Conservation (phyloP, 2,329 filamentous ascomycete genomes). For the Dryadomyces quercivorus region DNA sequence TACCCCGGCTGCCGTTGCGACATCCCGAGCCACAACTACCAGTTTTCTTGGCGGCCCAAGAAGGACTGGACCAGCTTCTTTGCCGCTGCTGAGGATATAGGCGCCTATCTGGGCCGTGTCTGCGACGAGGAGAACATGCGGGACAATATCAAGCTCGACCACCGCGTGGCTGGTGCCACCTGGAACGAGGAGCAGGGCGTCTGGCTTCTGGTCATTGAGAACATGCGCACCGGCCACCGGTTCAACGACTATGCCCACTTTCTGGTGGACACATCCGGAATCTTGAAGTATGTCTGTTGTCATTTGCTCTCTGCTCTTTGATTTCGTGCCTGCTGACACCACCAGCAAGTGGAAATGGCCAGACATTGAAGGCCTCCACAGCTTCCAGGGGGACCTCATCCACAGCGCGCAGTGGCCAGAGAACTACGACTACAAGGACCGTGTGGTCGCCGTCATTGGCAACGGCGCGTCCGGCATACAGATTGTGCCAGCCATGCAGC, state of each 20-base stretch:
- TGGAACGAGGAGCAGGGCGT: slow-evolving; percentile 31
- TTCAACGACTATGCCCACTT: slow-evolving; percentile 35
- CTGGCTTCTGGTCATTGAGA: slow-evolving; percentile 29
- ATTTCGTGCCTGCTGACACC: neutral
- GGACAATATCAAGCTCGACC: slow-evolving; percentile 28
- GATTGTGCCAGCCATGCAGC: slow-evolving; percentile 36
- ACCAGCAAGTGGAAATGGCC: slow-evolving; percentile 40
- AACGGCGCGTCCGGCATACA: slow-evolving; percentile 44
- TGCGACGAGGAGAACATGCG: slow-evolving; percentile 32
- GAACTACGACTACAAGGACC: slow-evolving; percentile 33
- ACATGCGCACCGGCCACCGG: slow-evolving; percentile 24
- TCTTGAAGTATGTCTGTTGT: slow-evolving; percentile 36
- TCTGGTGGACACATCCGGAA: slow-evolving; percentile 35
- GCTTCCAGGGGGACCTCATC: slow-evolving; percentile 34
- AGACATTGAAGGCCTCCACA: slow-evolving; percentile 30
- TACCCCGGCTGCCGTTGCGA: slow-evolving; percentile 47
- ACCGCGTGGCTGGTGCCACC: slow-evolving; percentile 27
- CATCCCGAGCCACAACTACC: slow-evolving; percentile 48
- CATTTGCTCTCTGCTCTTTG: no score
- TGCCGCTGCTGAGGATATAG: slow-evolving; percentile 40
- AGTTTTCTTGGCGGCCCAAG: slow-evolving; percentile 49
- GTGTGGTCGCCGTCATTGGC: slow-evolving; percentile 42
- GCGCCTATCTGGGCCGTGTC: slow-evolving; percentile 35
- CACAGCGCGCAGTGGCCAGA: slow-evolving; percentile 43
- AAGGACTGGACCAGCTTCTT: slow-evolving; percentile 47